These are phyloP conservation scores for Pseudoturritis turrita DNA, from an alignment of 345 rosid genomes.

Conservation along the genomic window DNA sequence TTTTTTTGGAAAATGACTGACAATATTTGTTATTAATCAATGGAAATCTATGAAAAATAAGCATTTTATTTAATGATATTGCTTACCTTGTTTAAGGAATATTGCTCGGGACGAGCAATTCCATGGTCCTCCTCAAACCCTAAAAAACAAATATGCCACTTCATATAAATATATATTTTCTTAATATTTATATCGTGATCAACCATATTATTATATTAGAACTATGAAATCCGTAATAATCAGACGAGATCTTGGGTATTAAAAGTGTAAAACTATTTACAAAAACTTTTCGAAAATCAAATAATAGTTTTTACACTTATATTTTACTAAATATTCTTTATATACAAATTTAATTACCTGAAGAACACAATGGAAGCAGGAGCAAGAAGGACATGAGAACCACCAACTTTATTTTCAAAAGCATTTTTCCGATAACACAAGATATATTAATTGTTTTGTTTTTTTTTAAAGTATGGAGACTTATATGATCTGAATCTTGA, in stretches of 20 bases:
- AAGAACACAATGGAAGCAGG: constrained; percentile 6
- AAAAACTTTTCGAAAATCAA: not conserved
- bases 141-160: not conserved
- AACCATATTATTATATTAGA: not conserved
- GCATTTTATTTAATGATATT: not conserved
- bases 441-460: not conserved
- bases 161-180: not conserved
- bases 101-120: not conserved
- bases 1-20: not conserved
- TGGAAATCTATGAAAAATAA: not conserved
- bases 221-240: not conserved
- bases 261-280: not conserved
- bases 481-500: no score
- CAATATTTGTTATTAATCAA: not conserved
- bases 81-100: constrained; percentile 8
- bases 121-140: not conserved
- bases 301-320: not conserved
- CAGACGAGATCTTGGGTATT: not conserved
- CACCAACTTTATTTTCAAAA: not conserved
- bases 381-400: constrained; percentile 1
- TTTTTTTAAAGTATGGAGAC: no score
- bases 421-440: not conserved
- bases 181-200: not conserved
- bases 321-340: not conserved
- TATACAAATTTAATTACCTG: constrained; percentile 4